phyloP scores from a whole-genome alignment of 1,284 basidiomycete genomes.

The Fomes fomentarius region DNA sequence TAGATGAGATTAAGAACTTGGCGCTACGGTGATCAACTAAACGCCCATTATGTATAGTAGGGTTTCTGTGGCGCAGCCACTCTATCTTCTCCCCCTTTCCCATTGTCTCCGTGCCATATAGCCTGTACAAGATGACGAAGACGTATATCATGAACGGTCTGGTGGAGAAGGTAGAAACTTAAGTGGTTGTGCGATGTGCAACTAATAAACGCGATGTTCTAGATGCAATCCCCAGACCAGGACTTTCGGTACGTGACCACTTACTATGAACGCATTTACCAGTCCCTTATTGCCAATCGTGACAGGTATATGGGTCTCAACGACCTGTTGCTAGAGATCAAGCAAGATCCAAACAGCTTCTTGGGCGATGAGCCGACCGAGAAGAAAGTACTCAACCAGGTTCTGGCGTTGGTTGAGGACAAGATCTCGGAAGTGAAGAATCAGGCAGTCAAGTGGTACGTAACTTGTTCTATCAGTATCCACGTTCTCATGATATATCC shows the following conservation, averaged over 20 bases:
- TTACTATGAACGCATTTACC: conserved; percentile 11
- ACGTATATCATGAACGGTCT: conserved; percentile 80
- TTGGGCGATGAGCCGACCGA: conserved; percentile 83
- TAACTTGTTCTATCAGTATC: neutral
- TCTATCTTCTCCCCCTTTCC: conserved; percentile 11
- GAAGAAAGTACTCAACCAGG: conserved; percentile 78
- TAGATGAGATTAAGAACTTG: neutral
- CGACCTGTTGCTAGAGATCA: conserved; percentile 88
- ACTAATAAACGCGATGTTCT: conserved; percentile 26
- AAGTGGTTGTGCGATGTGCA: neutral
- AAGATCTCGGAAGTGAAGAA: conserved; percentile 98
- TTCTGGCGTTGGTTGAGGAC: conserved; percentile 87
- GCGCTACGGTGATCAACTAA: conserved; percentile 6
- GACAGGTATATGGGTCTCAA: conserved; percentile 92
- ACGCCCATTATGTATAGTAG: conserved; percentile 15
- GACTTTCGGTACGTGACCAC: conserved; percentile 66
- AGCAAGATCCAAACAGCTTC: conserved; percentile 69
- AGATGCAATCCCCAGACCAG: conserved; percentile 87
- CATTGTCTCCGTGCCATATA: conserved; percentile 1
- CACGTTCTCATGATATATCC: neutral
- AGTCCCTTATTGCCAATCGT: conserved; percentile 20
- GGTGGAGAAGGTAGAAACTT: conserved; percentile 67
- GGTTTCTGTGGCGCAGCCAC: conserved; percentile 18
- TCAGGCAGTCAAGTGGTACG: conserved; percentile 92
- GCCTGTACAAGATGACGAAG: conserved; percentile 67